Evolutionary conservation across 2,329 filamentous ascomycete genomes (phyloP), one percentile per base, ranked within the genome.

Genomic region (Lecanicillium sp.): DNA sequence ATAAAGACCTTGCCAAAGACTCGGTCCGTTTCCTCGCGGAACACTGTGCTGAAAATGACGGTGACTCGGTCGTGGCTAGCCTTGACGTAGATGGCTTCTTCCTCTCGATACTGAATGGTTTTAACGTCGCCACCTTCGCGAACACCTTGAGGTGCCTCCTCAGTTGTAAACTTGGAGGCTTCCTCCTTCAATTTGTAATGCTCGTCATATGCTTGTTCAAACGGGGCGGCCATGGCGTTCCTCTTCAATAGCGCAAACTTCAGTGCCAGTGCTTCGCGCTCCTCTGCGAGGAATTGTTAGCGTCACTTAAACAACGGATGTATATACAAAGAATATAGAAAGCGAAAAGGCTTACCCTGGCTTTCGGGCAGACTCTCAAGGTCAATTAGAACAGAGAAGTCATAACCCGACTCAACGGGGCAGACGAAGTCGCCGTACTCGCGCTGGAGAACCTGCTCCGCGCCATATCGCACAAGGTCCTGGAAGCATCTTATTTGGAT

Each of bases 1-100:
- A 98, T 79, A 59, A 99, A 98, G 12, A 98, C 88, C 67, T 95
- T 96, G 51, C 92, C 92, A 55, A 94, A 98, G 42, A 99, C 86
- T 45, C 90, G 75, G 59, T 98, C 92, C 39, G 94, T 98, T 67
- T 98, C 94, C 59, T 99, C 94, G 42, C 87, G 76, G 73, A 99
- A 99, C 37, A 96, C 78, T 30, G 92, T 98, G 65, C 88, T 95
- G 73, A 98, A 98, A 56, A 98, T 98, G 54, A 98, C 89, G 1
- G 94, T 98, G 37, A 99, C 92, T 54, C 92, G 81, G 60, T 99
- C 92, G 67, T 94, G 85, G 61, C 85, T 94, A 45, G 92, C 90
- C 69, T 98, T 96, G 69, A 98, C 83, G 63, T 94, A 98, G 57
- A 99, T 96, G 37, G 92, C 89, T 63, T 99, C 92, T 69, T 96